Conservation (phyloP, 768 basidiomycete species). For the Auricularia heimuer region DNA sequence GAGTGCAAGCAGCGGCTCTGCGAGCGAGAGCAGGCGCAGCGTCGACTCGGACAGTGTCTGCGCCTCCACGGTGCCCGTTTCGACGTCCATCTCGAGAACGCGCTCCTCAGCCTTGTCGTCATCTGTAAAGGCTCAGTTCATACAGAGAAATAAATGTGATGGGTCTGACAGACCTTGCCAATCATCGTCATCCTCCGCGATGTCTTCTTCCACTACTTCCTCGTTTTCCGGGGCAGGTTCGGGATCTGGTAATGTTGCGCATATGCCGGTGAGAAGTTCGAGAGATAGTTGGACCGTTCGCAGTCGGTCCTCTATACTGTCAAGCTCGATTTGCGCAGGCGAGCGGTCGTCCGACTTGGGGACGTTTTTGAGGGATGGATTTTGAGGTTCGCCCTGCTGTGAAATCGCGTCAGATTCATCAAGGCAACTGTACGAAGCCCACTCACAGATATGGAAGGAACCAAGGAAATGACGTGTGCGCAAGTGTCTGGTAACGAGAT, state of each 20-base stretch:
- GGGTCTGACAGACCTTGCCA: slow-evolving; percentile 3
- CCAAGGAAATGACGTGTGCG: not conserved
- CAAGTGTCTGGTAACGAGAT: slow-evolving; percentile 38
- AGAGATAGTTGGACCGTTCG: slow-evolving; percentile 73
- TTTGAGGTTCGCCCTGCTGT: slow-evolving; percentile 43
- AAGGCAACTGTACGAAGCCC: no score
- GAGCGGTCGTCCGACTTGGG: slow-evolving; percentile 74
- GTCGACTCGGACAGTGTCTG: slow-evolving; percentile 19
- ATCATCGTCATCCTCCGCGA: slow-evolving; percentile 18
- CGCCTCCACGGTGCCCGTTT: slow-evolving; percentile 22
- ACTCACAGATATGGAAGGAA: slow-evolving; percentile 35
- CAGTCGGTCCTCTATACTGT: slow-evolving; percentile 58
- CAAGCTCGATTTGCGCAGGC: slow-evolving; percentile 56
- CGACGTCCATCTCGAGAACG: slow-evolving; percentile 32
- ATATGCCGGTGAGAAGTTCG: slow-evolving; percentile 81
- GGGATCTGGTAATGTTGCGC: slow-evolving; percentile 77
- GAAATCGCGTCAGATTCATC: no score
- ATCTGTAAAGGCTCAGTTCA: slow-evolving; percentile 12
- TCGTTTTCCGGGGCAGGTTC: slow-evolving; percentile 23
- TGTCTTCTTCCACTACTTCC: slow-evolving; percentile 17
- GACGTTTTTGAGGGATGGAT: slow-evolving; percentile 48
- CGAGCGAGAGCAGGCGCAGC: slow-evolving; percentile 36
- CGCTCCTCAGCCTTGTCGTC: slow-evolving; percentile 25
- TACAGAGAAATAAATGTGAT: slow-evolving; percentile 1
- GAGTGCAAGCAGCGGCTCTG: slow-evolving; percentile 56